Conservation (phyloP, 345 rosid genomes). For the Salix suchowensis region DNA sequence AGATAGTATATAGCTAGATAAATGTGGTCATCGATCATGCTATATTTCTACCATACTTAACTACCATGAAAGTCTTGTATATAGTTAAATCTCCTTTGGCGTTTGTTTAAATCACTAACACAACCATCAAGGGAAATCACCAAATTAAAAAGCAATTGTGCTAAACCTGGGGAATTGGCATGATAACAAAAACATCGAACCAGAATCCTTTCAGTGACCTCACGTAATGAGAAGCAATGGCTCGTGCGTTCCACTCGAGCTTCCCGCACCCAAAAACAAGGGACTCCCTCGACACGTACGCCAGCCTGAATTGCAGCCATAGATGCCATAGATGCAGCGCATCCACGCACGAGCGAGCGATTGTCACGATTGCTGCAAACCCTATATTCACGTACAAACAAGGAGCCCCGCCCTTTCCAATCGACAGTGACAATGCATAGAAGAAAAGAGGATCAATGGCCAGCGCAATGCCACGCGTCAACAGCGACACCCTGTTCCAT, state of each 20-base stretch:
- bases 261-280: conserved; percentile 60
- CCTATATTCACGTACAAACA: conserved; percentile 49
- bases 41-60: too few species aligned
- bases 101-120: too few species aligned
- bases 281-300: conserved; percentile 56
- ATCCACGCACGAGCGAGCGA: conserved; percentile 45
- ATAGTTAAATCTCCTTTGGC: too few species aligned
- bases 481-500: conserved; percentile 43
- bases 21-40: too few species aligned
- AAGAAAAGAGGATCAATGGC: conserved; percentile 59
- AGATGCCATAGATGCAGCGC: conserved; percentile 41
- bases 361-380: conserved; percentile 37
- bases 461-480: conserved; percentile 52
- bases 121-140: too few species aligned
- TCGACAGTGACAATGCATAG: conserved; percentile 35
- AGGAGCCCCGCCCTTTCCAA: conserved; percentile 37
- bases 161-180: conserved; percentile 59
- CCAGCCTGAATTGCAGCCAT: conserved; percentile 61
- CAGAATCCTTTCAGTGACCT: conserved; percentile 49
- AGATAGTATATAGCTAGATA: too few species aligned
- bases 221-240: conserved; percentile 44
- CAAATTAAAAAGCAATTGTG: not conserved
- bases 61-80: too few species aligned
- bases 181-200: conserved; percentile 57
- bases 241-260: conserved; percentile 67